phyloP scores from a whole-genome alignment of 2,329 filamentous ascomycete genomes.

The Alternaria rosae region DNA sequence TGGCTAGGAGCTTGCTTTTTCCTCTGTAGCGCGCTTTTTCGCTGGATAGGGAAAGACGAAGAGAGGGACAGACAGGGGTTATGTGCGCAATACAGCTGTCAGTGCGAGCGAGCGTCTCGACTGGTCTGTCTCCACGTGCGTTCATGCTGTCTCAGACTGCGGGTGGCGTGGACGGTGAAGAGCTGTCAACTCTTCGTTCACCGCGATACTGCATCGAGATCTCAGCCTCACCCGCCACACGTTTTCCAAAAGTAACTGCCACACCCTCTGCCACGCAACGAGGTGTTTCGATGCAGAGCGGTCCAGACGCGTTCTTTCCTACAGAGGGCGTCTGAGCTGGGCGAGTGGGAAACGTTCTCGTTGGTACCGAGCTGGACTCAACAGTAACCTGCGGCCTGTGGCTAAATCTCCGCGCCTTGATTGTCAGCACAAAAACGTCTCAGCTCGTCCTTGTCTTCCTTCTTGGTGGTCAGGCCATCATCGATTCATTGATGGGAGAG shows the following conservation, averaged over 20 bases:
- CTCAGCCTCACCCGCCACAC: background rate
- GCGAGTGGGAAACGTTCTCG: background rate
- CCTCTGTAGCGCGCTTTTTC: background rate
- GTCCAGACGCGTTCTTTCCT: background rate
- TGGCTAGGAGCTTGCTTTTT: background rate
- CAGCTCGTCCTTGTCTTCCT: constrained; percentile 1
- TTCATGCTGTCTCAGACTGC: background rate
- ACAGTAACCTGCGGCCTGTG: background rate
- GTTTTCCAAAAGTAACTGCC: constrained; percentile 2
- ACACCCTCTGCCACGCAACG: background rate
- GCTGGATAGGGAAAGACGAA: background rate
- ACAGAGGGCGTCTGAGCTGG: background rate
- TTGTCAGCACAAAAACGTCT: background rate
- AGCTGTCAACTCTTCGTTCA: background rate
- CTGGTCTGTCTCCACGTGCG: background rate
- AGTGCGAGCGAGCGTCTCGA: constrained; percentile 1
- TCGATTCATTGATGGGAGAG: background rate
- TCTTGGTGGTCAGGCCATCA: background rate
- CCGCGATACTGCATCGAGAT: background rate
- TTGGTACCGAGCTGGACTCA: background rate
- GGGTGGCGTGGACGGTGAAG: background rate
- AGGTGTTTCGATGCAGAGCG: background rate
- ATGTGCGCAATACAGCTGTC: background rate
- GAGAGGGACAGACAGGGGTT: background rate
- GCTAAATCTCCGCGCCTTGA: constrained; percentile 2